Evolutionary conservation across 148 eudicot species (phyloP).

Genomic region (Camellia japonica): DNA sequence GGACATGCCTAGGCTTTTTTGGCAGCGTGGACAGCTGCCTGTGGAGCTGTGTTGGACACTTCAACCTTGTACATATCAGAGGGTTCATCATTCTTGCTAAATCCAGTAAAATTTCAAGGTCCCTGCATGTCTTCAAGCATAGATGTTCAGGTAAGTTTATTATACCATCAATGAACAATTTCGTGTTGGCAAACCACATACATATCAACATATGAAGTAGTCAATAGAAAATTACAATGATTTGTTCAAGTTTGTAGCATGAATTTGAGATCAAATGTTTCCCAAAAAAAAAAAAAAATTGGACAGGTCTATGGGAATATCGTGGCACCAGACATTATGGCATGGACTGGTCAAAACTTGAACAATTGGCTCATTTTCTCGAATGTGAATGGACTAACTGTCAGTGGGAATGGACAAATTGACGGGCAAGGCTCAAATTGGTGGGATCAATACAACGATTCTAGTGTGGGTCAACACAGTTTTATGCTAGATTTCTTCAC

Average conservation of each 20-base stretch:
- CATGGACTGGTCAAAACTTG: constrained; percentile 21
- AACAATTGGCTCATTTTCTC: constrained; percentile 29
- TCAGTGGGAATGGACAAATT: constrained; percentile 26
- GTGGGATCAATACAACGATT: constrained; percentile 26
- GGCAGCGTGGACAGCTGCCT: constrained; percentile 36
- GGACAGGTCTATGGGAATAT: constrained; percentile 27
- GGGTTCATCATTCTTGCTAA: constrained; percentile 25
- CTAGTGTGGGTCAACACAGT: neutral
- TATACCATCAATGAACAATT: no score
- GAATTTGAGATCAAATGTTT: neutral
- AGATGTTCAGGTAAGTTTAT: constrained; percentile 23
- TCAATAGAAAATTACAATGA: no score
- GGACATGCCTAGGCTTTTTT: constrained; percentile 31
- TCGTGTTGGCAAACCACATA: no score
- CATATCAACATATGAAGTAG: no score
- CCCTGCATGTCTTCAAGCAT: constrained; percentile 38
- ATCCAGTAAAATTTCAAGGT: constrained; percentile 29
- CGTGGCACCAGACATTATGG: constrained; percentile 24
- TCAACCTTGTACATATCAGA: constrained; percentile 19
- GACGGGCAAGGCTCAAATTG: constrained; percentile 36
- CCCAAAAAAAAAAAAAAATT: neutral
- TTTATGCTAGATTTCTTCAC: neutral
- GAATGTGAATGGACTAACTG: constrained; percentile 23
- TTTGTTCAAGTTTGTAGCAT: neutral
- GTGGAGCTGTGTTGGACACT: neutral